A percentile compares a stretch with the other conserved stretches of the same genome.
Evolutionary conservation across 2,329 filamentous ascomycete species (phyloP).

Genomic region (Ploettnerulaceae sp.): DNA sequence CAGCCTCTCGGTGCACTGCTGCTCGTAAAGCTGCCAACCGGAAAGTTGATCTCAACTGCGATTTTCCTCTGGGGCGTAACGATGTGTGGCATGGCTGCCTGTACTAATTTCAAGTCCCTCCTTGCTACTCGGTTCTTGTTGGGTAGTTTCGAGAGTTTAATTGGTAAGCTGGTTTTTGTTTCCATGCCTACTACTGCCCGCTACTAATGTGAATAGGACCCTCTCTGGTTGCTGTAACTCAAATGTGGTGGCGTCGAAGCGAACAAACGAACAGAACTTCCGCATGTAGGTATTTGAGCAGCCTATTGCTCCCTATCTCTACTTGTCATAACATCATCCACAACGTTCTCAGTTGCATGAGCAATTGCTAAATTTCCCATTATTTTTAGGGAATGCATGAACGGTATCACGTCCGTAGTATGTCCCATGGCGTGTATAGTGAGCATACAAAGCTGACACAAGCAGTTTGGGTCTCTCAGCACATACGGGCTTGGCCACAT

Average conservation of each 20-base stretch:
- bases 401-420: slow-evolving; percentile 49
- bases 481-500: slow-evolving; percentile 56
- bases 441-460: background rate
- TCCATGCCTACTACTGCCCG: slow-evolving; percentile 31
- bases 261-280: slow-evolving; percentile 54
- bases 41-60: slow-evolving; percentile 47
- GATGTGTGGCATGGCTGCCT: slow-evolving; percentile 35
- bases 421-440: too few relatives aligned
- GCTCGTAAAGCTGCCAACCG: slow-evolving; percentile 49
- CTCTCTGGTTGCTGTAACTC: slow-evolving; percentile 51
- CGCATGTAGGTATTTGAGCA: too few relatives aligned
- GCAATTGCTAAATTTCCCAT: too few relatives aligned
- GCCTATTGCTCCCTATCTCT: too few relatives aligned
- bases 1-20: slow-evolving; percentile 49
- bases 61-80: slow-evolving; percentile 49
- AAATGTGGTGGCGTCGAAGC: slow-evolving; percentile 57
- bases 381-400: slow-evolving; percentile 60
- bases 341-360: too few relatives aligned
- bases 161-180: background rate
- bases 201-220: slow-evolving; percentile 34
- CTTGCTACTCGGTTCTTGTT: slow-evolving; percentile 35
- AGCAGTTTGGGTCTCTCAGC: background rate
- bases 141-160: slow-evolving; percentile 6
- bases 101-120: slow-evolving; percentile 34
- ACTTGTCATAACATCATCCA: too few relatives aligned